Base-by-base conservation (phyloP, 495 filamentous ascomycete genomes). In the Xylaria cubensis region DNA sequence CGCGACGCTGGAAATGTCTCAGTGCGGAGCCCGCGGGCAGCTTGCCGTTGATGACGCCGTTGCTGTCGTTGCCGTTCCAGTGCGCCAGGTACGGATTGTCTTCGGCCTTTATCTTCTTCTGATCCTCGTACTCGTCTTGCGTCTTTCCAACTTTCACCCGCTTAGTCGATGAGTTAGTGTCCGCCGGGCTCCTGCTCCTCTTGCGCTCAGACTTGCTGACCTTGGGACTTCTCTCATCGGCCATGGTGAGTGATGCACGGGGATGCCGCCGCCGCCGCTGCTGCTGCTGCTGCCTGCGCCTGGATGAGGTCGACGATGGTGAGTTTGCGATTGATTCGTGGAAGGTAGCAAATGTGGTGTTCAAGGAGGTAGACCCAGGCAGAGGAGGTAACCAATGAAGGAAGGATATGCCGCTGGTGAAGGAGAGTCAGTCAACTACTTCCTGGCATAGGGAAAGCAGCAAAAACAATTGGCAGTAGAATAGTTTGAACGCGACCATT, bases 61-160 rank as follows among this genome's bases (percentile, higher is more conserved):
- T 74, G 61, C 74, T 76, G 24, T 12, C 55, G 55, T 92, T 56
- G 53, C 53, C 85, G 80, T 94, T 92, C 88, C 92, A 92, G 78
- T 99, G 97, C 63, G 94, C 94, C 63, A 98, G 89, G 81, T 99
- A 98, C 3, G 92, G 92, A 77, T 98, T 98, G 74, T 78, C 77
- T 62, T 84, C 72, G 41, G 74, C 79, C 55, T 83, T 84, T 71
- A 61, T 61, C 32, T 61, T 61, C 32, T 61, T 61, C 32, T 61
- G 17, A 19, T 85, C 66, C 12, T 74, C 73, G 64, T 68, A 71
- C 55, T 71, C 75, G 66, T 78, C 78, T 56, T 80, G 78, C 44
- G 72, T 78, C 74, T 80, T 81, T 32, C 77, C 80, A 51, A 75
- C 80, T 75, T 81, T 83, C 69, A 80, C 53, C 69, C 77, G 76